A percentile compares a stretch with the other conserved stretches of the same genome.
phyloP scores from a whole-genome alignment of 768 basidiomycete species.

The Lentinula edodes region DNA sequence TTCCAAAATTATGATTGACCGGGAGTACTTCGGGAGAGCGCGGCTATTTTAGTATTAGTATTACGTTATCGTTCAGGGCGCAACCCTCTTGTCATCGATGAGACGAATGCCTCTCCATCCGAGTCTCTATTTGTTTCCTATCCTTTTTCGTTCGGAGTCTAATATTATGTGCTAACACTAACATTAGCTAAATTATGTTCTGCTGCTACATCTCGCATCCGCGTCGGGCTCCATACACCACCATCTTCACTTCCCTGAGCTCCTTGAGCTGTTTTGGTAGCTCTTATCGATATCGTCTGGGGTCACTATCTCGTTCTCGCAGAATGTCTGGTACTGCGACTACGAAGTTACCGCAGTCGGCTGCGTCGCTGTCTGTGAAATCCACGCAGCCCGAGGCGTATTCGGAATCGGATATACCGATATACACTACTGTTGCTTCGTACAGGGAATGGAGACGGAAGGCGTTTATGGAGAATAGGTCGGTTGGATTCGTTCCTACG shows the following conservation, averaged over 20 bases:
- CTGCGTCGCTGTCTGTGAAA: conserved; percentile 14
- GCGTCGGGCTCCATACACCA: not conserved
- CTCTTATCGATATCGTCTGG: not conserved
- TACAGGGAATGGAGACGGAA: conserved; percentile 71
- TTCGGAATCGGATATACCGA: conserved; percentile 24
- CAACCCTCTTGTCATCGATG: no score
- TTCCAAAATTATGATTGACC: no score
- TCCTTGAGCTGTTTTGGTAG: not conserved
- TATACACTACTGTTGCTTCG: conserved; percentile 53
- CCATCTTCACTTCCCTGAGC: not conserved
- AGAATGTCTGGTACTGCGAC: not conserved
- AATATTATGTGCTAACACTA: no score
- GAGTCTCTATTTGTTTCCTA: no score
- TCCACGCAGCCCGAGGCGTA: conserved; percentile 12
- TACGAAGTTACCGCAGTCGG: not conserved
- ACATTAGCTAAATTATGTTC: no score
- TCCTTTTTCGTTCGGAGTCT: no score
- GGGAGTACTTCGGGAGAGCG: no score
- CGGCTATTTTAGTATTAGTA: no score
- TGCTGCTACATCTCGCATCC: not conserved
- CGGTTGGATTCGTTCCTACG: conserved; percentile 93
- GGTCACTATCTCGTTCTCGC: not conserved
- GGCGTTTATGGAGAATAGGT: conserved; percentile 51
- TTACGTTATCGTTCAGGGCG: no score
- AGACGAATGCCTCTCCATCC: no score